Percentiles rank a stretch among this genome's conserved stretches.
Conservation (phyloP, 441 rosid genomes). For the Theobroma grandiflorum region DNA sequence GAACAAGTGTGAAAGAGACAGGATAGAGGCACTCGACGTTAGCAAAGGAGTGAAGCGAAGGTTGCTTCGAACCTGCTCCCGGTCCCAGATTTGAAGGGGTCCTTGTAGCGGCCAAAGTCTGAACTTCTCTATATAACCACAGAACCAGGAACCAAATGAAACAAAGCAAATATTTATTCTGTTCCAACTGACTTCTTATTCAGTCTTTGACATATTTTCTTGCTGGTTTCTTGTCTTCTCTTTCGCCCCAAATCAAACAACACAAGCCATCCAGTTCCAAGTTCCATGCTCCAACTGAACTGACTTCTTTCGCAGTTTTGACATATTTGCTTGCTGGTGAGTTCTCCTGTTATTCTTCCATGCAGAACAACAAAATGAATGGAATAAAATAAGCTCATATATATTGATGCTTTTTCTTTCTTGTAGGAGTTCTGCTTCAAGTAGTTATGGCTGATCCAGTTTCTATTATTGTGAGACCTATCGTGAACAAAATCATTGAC, state of each 20-base stretch:
- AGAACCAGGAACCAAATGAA: not conserved
- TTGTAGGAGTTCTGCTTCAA: not conserved
- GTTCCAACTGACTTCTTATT: not conserved
- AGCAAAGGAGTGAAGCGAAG: no score
- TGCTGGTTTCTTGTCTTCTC: not conserved
- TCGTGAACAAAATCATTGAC: not conserved
- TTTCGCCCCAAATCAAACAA: not conserved
- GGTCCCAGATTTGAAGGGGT: no score
- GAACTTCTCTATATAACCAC: no score
- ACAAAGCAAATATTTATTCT: not conserved
- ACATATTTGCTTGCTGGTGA: slow-evolving; percentile 3
- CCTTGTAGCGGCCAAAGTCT: no score
- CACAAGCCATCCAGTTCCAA: not conserved
- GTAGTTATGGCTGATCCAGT: slow-evolving; percentile 17
- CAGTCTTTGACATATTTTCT: not conserved
- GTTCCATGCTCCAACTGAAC: not conserved
- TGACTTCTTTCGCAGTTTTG: not conserved
- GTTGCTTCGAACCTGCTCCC: no score
- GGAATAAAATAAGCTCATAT: not conserved
- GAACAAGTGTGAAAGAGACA: no score
- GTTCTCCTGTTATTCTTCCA: not conserved
- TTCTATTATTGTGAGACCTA: not conserved
- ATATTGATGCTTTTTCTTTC: not conserved
- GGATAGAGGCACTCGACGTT: no score
- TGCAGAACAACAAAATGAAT: not conserved